phyloP scores from a whole-genome alignment of 106 monocot genomes.

The Dioscorea zingiberensis region DNA sequence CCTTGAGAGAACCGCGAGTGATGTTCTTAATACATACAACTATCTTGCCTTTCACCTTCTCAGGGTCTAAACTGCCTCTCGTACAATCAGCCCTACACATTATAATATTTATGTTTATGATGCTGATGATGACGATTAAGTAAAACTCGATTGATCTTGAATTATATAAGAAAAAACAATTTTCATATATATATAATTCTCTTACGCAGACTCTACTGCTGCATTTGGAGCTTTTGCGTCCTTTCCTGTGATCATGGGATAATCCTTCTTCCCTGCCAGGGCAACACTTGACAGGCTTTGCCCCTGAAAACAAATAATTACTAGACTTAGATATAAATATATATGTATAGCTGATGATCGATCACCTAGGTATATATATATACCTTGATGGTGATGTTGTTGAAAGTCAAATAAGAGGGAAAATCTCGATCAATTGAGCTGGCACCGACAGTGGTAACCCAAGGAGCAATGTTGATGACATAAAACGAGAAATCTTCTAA shows the following conservation, averaged over 20 bases:
- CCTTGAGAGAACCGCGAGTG: no score
- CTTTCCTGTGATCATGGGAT: conserved; percentile 35
- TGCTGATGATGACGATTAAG: no score
- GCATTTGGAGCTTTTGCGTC: conserved; percentile 23
- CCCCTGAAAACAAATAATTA: conserved; percentile 25
- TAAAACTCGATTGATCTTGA: no score
- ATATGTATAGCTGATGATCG: no score
- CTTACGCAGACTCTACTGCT: conserved; percentile 27
- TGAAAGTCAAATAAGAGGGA: conserved; percentile 26
- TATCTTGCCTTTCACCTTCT: conserved; percentile 37
- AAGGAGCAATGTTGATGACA: conserved; percentile 42
- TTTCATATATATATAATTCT: background rate
- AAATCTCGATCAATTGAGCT: conserved; percentile 60
- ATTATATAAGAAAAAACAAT: background rate
- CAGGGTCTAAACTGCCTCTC: conserved; percentile 16
- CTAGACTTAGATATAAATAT: no score
- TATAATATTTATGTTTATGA: background rate
- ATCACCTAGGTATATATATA: background rate
- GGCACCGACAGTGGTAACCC: conserved; percentile 47
- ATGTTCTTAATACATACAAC: conserved; percentile 27
- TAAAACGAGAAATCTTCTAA: conserved; percentile 13
- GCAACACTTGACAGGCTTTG: conserved; percentile 28
- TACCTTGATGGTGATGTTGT: conserved; percentile 21
- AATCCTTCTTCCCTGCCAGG: conserved; percentile 20
- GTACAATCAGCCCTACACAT: conserved; percentile 22